Evolutionary conservation across 805 yeast genomes (phyloP).

Genomic region (Ogataea neopini): DNA sequence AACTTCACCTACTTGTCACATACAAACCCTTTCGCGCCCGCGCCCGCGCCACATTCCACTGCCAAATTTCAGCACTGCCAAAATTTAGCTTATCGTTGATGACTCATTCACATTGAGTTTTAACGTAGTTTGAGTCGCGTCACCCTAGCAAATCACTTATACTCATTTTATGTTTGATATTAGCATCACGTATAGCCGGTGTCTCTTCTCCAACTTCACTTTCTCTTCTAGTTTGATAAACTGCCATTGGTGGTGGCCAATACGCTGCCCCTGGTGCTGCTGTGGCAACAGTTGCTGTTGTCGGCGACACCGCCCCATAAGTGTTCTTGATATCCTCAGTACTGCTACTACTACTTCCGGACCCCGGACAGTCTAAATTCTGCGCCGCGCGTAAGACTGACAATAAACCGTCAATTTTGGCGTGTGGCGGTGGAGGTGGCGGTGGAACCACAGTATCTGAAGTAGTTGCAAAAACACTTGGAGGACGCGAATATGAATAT

Average conservation of each 20-base stretch:
- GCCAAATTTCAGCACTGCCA: no score
- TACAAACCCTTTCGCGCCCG: no score
- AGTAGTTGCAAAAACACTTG: not conserved
- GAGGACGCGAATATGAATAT: conserved; percentile 2
- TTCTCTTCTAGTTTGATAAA: not conserved
- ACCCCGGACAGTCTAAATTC: conserved; percentile 17
- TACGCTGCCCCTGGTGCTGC: not conserved
- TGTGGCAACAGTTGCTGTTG: not conserved
- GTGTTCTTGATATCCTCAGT: not conserved
- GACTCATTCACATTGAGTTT: no score
- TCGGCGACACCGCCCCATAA: not conserved
- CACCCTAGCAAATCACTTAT: conserved; percentile 23
- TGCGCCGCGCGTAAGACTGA: conserved; percentile 31
- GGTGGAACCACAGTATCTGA: not conserved
- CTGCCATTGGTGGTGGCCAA: conserved; percentile 2
- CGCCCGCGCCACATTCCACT: no score
- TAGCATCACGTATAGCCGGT: conserved; percentile 7
- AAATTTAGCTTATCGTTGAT: no score
- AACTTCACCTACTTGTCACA: no score
- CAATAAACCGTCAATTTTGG: conserved; percentile 24
- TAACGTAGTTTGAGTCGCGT: not conserved
- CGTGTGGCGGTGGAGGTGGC: conserved; percentile 8
- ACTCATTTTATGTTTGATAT: conserved; percentile 28
- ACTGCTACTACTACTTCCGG: conserved; percentile 9
- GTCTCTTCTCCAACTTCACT: not conserved